phyloP scores from a whole-genome alignment of 2,329 filamentous ascomycete genomes.

The Sporothrix variecibatus region DNA sequence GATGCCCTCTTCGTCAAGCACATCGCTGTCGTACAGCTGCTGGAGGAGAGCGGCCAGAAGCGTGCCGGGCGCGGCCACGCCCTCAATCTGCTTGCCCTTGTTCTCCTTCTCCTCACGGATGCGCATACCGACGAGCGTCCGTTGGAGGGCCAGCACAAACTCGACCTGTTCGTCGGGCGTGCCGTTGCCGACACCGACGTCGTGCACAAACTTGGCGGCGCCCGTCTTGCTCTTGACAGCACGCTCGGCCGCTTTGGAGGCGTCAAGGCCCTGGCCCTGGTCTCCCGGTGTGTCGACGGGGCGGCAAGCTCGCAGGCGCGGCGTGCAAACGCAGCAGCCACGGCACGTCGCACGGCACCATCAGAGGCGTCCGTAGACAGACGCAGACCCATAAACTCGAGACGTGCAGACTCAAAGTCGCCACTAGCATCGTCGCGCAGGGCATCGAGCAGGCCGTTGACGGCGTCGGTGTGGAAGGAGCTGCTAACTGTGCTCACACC shows the following conservation, averaged over 20 bases:
- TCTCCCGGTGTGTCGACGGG: conserved; percentile 47
- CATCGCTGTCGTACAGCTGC: conserved; percentile 80
- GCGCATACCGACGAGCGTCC: conserved; percentile 65
- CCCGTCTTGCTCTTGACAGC: conserved; percentile 59
- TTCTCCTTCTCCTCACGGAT: conserved; percentile 26
- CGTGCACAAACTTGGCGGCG: conserved; percentile 45
- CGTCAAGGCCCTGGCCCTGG: conserved; percentile 48
- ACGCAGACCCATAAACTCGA: conserved; percentile 91
- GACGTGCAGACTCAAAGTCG: conserved; percentile 78
- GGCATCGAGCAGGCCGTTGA: conserved; percentile 82
- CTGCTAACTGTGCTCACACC: conserved; percentile 43
- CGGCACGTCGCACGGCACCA: conserved; percentile 80
- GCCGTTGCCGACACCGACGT: conserved; percentile 54
- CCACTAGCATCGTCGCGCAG: conserved; percentile 70
- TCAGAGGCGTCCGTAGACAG: conserved; percentile 90
- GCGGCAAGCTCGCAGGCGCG: conserved; percentile 70
- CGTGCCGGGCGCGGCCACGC: conserved; percentile 47
- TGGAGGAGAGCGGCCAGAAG: conserved; percentile 79
- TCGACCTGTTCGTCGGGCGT: conserved; percentile 75
- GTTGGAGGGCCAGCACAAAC: conserved; percentile 79
- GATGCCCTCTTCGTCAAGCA: conserved; percentile 87
- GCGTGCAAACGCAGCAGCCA: conserved; percentile 82
- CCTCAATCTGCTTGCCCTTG: not conserved
- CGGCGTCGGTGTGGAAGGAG: conserved; percentile 83
- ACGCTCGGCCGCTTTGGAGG: conserved; percentile 64